phyloP scores from a whole-genome alignment of 1,284 basidiomycete species.

The Malassezia brasiliensis region DNA sequence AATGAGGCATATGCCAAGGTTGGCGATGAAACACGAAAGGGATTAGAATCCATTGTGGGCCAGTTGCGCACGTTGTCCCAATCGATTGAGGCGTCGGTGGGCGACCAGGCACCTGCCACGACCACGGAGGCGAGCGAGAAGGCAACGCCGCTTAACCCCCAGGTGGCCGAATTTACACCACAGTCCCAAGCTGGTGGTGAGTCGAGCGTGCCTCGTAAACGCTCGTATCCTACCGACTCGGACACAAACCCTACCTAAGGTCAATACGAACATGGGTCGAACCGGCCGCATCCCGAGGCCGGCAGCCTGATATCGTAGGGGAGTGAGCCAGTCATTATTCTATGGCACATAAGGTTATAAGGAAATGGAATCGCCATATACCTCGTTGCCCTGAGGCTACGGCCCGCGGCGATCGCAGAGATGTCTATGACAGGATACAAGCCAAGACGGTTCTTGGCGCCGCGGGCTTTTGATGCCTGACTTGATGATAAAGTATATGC shows the following conservation, averaged over 20 bases:
- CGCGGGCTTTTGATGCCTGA: conserved; percentile 14
- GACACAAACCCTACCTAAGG: neutral
- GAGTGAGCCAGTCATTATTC: neutral
- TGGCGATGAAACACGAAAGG: neutral
- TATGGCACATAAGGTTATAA: neutral
- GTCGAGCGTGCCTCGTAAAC: neutral
- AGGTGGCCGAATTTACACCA: neutral
- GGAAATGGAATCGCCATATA: neutral
- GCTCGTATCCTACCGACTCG: neutral
- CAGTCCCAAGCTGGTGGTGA: neutral
- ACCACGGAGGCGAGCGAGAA: neutral
- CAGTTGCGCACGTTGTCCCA: neutral
- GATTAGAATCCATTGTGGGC: neutral
- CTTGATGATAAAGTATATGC: neutral
- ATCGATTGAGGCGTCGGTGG: neutral
- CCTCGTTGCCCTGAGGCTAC: conserved; percentile 15
- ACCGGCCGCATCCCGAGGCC: neutral
- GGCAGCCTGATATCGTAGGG: neutral
- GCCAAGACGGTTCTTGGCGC: conserved; percentile 12
- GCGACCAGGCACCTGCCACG: neutral
- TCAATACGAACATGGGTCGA: neutral
- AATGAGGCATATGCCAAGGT: conserved; percentile 1
- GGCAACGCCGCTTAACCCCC: neutral
- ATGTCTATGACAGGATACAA: conserved; percentile 15
- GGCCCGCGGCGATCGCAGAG: conserved; percentile 11